Evolutionary conservation across 495 filamentous ascomycete species (phyloP), one percentile per base, ranked within the genome.

Genomic region (Aspergillus nanangensis): DNA sequence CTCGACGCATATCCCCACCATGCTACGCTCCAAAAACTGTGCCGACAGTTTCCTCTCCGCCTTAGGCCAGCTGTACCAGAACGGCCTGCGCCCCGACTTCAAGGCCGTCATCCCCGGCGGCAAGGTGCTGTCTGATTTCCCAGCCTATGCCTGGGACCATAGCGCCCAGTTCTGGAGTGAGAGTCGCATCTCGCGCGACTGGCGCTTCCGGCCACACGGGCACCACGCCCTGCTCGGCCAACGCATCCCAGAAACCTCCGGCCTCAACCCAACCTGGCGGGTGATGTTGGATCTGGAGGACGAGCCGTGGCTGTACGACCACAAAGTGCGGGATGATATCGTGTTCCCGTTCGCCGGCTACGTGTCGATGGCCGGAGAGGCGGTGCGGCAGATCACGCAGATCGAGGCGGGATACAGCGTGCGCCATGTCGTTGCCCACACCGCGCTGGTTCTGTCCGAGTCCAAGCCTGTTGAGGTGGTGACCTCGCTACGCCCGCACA

Each of bases 171-270:
- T 13, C 20, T 25, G 24, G 22, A 10, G 29, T 13, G 47, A 41
- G 8, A 31, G 23, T 11, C 32, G 21, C 3, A 1, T 22, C 11
- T 41, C 24, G 13, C 8, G 4, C 3, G 47, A 48, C 8, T 45
- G 18, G n/a, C 34, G 38, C 3, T 14, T 31, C 9, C n/a, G 37
- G 4, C 19, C 18, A 11, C 40, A 27, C 15, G 44, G 40, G 0
- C 25, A 22, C 8, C 43, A 55, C n/a, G 52, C 47, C 5, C 40
- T 51, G 0, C 29, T 55, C 4, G 52, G 52, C 0, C 11, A n/a
- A 2, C 20, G n/a, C 5, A 9, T 45, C 1, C 11, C 9, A 1
- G 47, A 35, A 3, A 41, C 10, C 15, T 17, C 10, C 23, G 14
- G 29, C 8, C 23, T 15, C 23, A 10, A 31, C 4, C 39, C 39